These are phyloP conservation scores for Terana coerulea DNA, from an alignment of 768 basidiomycete genomes.

Conservation along the genomic window DNA sequence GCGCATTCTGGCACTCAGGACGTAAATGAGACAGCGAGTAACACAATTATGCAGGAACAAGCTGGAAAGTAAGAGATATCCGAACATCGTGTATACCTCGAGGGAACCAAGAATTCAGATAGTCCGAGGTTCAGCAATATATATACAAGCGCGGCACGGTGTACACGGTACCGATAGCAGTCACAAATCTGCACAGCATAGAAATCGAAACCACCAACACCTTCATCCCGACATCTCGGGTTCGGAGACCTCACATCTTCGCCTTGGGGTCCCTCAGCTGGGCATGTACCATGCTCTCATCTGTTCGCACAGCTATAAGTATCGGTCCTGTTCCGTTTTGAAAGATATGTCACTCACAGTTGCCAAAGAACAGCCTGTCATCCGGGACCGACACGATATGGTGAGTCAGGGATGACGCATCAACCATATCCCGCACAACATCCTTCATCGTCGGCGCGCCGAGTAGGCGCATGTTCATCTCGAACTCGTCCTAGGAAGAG, in stretches of 20 bases:
- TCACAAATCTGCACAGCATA: neutral
- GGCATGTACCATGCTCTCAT: constrained; percentile 14
- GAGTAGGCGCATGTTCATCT: constrained; percentile 94
- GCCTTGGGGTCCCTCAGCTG: constrained; percentile 14
- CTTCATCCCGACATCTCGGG: neutral
- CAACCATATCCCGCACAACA: constrained; percentile 86
- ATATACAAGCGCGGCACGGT: neutral
- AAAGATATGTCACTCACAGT: constrained; percentile 53
- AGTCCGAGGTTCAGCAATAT: neutral
- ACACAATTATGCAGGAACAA: neutral
- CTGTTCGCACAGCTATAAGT: neutral
- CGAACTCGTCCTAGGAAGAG: constrained; percentile 79
- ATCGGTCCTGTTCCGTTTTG: neutral
- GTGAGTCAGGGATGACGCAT: constrained; percentile 62
- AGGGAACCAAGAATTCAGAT: neutral
- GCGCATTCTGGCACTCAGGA: neutral
- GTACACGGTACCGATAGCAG: constrained; percentile 1
- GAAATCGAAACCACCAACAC: neutral
- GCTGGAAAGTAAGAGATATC: neutral
- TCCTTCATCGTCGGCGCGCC: constrained; percentile 81
- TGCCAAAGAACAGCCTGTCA: constrained; percentile 68
- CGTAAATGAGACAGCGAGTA: neutral
- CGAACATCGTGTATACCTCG: neutral
- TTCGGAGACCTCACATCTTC: neutral
- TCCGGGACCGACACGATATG: constrained; percentile 68